phyloP scores from a whole-genome alignment of 176 grass and related monocot genomes.

The Bothriochloa decipiens region DNA sequence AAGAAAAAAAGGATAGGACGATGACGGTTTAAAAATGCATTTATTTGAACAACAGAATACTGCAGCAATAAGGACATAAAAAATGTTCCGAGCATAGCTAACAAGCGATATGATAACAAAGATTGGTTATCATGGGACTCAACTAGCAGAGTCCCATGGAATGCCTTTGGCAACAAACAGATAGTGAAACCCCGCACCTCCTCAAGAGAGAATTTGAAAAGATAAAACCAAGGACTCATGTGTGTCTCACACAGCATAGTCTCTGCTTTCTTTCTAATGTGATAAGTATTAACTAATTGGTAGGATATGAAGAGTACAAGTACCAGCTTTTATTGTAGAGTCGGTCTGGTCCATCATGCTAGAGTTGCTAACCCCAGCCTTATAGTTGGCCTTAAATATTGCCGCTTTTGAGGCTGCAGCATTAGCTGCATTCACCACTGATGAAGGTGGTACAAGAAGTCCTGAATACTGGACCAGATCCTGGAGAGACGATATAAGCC shows the following conservation, averaged over 20 bases:
- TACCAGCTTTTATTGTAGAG: slow-evolving; percentile 66
- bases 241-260: not conserved
- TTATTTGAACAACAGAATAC: slow-evolving; percentile 3
- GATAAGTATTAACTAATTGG: slow-evolving; percentile 4
- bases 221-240: not conserved
- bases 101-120: slow-evolving; percentile 18
- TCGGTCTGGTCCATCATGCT: slow-evolving; percentile 49
- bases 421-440: slow-evolving; percentile 77
- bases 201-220: not conserved
- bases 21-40: slow-evolving; percentile 13
- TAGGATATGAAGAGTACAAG: slow-evolving; percentile 28
- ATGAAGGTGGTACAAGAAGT: slow-evolving; percentile 84
- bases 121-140: not conserved
- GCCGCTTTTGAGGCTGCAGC: slow-evolving; percentile 87
- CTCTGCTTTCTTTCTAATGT: not conserved
- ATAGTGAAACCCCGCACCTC: not conserved
- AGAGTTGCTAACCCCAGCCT: slow-evolving; percentile 49
- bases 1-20: slow-evolving; percentile 6
- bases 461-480: slow-evolving; percentile 79
- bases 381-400: slow-evolving; percentile 65
- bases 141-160: not conserved
- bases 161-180: not conserved
- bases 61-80: not conserved
- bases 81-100: slow-evolving; percentile 14
- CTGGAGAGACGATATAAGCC: slow-evolving; percentile 86